Evolutionary conservation across 2,329 filamentous ascomycete genomes (phyloP).

Genomic region (Talaromyces sp.): DNA sequence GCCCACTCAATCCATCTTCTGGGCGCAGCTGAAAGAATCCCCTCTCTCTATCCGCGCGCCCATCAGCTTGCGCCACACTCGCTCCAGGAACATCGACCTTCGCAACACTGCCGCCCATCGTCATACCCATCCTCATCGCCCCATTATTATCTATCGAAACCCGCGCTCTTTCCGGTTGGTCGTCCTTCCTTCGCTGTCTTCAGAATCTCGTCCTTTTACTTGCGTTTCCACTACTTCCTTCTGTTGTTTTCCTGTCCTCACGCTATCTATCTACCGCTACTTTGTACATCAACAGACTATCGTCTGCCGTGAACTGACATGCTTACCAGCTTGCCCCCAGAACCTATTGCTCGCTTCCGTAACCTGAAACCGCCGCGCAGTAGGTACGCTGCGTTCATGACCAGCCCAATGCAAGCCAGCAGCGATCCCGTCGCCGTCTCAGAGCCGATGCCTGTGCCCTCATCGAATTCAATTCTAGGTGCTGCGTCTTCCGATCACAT

Average conservation of each 20-base stretch:
- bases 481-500: conserved; percentile 24
- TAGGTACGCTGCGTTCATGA: conserved; percentile 33
- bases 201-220: not conserved
- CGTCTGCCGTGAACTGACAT: conserved; percentile 25
- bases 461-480: conserved; percentile 24
- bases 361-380: conserved; percentile 26
- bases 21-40: conserved; percentile 26
- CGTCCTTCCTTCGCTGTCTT: not conserved
- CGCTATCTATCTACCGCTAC: not conserved
- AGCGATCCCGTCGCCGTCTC: conserved; percentile 35
- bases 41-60: conserved; percentile 17
- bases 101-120: conserved; percentile 16
- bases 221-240: not conserved
- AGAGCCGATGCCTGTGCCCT: conserved; percentile 24
- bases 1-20: conserved; percentile 3
- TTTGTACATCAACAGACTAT: not conserved
- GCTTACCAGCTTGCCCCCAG: conserved; percentile 24
- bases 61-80: conserved; percentile 42
- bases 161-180: not conserved
- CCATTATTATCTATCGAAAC: not conserved
- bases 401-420: conserved; percentile 37
- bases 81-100: conserved; percentile 28
- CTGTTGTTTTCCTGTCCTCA: not conserved
- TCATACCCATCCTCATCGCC: not conserved
- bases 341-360: conserved; percentile 19